Evolutionary conservation across 306 rosid species (phyloP).

Genomic region (Vigna mungo): DNA sequence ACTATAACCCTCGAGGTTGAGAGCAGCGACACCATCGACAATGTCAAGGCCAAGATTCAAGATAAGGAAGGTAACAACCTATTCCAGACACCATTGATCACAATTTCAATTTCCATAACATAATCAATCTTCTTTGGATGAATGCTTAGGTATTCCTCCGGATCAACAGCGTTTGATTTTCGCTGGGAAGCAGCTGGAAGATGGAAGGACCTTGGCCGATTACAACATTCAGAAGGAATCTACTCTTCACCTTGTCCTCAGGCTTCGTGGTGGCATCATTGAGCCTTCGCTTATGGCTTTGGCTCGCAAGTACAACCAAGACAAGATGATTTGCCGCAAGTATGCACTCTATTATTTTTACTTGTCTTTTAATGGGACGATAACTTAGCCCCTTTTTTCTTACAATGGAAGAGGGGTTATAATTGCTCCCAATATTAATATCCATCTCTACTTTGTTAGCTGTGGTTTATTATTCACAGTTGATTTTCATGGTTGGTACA

Average conservation of each 20-base stretch:
- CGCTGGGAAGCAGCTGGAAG: slow-evolving; percentile 87
- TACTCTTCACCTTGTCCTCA: slow-evolving; percentile 80
- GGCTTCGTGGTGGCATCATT: slow-evolving; percentile 86
- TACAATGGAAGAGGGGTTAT: slow-evolving; percentile 47
- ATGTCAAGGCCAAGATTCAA: slow-evolving; percentile 87
- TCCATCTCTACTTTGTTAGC: slow-evolving; percentile 72
- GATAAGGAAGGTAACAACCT: slow-evolving; percentile 73
- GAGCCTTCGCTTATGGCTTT: slow-evolving; percentile 91
- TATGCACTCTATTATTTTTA: neutral
- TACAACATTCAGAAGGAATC: slow-evolving; percentile 90
- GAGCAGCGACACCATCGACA: slow-evolving; percentile 89
- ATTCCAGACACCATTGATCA: neutral
- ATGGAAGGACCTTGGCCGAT: slow-evolving; percentile 80
- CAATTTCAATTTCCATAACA: neutral
- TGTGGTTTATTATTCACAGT: slow-evolving; percentile 50
- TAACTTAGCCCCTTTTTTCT: slow-evolving; percentile 53
- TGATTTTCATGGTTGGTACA: slow-evolving; percentile 65
- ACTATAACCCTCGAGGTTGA: slow-evolving; percentile 90
- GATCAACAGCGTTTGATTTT: slow-evolving; percentile 89
- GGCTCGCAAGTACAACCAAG: slow-evolving; percentile 90
- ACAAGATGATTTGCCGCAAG: slow-evolving; percentile 88
- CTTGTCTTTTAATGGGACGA: slow-evolving; percentile 36
- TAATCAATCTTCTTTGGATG: neutral
- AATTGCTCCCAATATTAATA: slow-evolving; percentile 55
- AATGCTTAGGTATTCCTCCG: slow-evolving; percentile 69